Evolutionary conservation across 1,139 yeast genomes (phyloP).

Genomic region (Debaryomycetaceae sp.): DNA sequence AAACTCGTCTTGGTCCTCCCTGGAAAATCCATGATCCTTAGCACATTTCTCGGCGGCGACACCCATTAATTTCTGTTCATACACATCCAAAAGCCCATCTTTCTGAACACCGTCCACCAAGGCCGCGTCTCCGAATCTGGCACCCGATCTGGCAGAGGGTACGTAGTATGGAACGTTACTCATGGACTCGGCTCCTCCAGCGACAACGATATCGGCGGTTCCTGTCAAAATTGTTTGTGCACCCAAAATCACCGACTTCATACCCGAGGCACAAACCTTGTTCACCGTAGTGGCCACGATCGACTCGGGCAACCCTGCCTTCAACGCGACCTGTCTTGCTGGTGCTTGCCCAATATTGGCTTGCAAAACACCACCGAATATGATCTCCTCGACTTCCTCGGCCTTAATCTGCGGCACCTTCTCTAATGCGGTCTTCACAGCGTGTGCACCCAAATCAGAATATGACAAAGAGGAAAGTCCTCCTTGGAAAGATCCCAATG

Average conservation of each 20-base stretch:
- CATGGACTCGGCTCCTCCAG: conserved; percentile 96
- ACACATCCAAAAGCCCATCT: conserved; percentile 87
- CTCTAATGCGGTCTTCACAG: conserved; percentile 77
- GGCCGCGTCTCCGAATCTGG: conserved; percentile 73
- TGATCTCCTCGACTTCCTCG: conserved; percentile 73
- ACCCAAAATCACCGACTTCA: conserved; percentile 80
- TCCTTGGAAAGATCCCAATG: conserved; percentile 88
- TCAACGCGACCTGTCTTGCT: conserved; percentile 89
- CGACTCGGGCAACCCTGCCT: conserved; percentile 71
- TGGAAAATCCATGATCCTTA: conserved; percentile 51
- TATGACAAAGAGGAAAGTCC: conserved; percentile 63
- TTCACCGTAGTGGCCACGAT: conserved; percentile 82
- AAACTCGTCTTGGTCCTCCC: conserved; percentile 65
- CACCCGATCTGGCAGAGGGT: conserved; percentile 76
- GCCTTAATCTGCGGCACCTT: conserved; percentile 77
- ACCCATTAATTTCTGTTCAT: conserved; percentile 83
- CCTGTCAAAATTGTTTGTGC: conserved; percentile 85
- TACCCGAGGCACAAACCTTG: conserved; percentile 93
- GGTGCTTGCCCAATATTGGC: conserved; percentile 94
- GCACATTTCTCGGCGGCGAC: conserved; percentile 93
- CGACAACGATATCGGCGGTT: conserved; percentile 80
- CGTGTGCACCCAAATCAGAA: conserved; percentile 81
- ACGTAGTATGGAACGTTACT: conserved; percentile 86
- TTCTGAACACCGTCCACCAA: conserved; percentile 78
- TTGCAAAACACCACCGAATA: conserved; percentile 83